Conservation (phyloP, 768 basidiomycete genomes). For the Auriscalpium microsporum region DNA sequence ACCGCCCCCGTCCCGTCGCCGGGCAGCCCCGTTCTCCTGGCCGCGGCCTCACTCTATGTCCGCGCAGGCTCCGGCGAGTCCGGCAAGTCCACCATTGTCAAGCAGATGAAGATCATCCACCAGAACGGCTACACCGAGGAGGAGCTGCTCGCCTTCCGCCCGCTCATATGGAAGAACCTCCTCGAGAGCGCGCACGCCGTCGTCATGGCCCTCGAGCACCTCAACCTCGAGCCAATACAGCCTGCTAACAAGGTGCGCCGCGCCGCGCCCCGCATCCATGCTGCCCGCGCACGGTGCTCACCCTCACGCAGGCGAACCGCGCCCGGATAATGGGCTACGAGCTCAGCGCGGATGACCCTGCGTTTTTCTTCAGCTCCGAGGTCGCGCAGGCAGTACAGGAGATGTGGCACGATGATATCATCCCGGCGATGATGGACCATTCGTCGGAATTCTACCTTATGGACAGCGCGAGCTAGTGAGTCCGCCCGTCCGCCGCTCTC, state of each 20-base stretch:
- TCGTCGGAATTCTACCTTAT: constrained; percentile 82
- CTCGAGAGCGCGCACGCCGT: constrained; percentile 85
- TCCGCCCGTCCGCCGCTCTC: constrained; percentile 6
- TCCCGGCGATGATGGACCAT: constrained; percentile 43
- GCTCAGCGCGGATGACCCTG: constrained; percentile 29
- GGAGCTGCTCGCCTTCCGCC: constrained; percentile 69
- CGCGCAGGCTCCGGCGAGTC: constrained; percentile 83
- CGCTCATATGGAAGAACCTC: constrained; percentile 78
- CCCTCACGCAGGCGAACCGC: constrained; percentile 29
- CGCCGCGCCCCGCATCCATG: neutral
- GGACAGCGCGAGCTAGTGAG: constrained; percentile 89
- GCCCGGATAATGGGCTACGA: constrained; percentile 57
- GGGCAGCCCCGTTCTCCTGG: neutral
- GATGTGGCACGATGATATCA: constrained; percentile 62
- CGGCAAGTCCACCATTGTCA: constrained; percentile 93
- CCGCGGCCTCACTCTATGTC: neutral
- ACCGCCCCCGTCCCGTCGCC: neutral
- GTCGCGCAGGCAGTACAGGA: constrained; percentile 62
- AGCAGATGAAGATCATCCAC: constrained; percentile 99
- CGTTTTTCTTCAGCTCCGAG: constrained; percentile 43
- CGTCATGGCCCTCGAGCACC: constrained; percentile 78
- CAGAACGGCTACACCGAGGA: constrained; percentile 78
- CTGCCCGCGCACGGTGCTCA: constrained; percentile 14
- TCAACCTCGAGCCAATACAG: constrained; percentile 68
- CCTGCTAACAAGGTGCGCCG: constrained; percentile 49